Conservation (phyloP, 2,329 filamentous ascomycete genomes). For the Knufia petricola region DNA sequence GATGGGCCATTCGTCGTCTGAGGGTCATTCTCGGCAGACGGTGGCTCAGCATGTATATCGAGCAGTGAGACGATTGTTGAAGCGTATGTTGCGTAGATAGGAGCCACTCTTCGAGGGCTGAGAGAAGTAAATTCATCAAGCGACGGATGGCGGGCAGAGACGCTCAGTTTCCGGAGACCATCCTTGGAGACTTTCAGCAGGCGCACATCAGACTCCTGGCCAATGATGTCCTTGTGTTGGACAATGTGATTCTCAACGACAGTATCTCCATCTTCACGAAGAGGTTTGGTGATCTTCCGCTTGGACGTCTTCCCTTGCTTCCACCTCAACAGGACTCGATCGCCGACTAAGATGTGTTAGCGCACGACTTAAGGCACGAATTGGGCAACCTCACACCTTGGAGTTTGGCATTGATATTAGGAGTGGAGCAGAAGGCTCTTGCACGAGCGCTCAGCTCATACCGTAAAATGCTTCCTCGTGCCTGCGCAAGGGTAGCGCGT, state of each 20-base stretch:
- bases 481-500: background rate
- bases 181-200: constrained; percentile 14
- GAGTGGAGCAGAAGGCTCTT: background rate
- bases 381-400: background rate
- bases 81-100: constrained; percentile 67
- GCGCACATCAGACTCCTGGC: constrained; percentile 33
- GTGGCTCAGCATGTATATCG: constrained; percentile 54
- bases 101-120: constrained; percentile 62
- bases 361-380: background rate
- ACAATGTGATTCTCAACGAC: constrained; percentile 26
- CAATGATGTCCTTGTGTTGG: constrained; percentile 51
- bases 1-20: constrained; percentile 28
- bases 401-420: background rate
- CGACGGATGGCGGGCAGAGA: constrained; percentile 38
- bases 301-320: constrained; percentile 11
- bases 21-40: constrained; percentile 23
- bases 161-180: constrained; percentile 11
- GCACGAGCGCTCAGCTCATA: background rate
- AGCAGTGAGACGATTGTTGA: constrained; percentile 65
- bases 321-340: constrained; percentile 34
- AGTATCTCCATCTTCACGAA: constrained; percentile 30
- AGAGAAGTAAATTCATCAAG: constrained; percentile 64
- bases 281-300: constrained; percentile 33
- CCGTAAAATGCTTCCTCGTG: background rate
- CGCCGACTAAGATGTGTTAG: constrained; percentile 30